Percentiles rank a stretch among this genome's conserved stretches.
phyloP scores from a whole-genome alignment of 345 rosid species.

The Citrus mangshanensis region DNA sequence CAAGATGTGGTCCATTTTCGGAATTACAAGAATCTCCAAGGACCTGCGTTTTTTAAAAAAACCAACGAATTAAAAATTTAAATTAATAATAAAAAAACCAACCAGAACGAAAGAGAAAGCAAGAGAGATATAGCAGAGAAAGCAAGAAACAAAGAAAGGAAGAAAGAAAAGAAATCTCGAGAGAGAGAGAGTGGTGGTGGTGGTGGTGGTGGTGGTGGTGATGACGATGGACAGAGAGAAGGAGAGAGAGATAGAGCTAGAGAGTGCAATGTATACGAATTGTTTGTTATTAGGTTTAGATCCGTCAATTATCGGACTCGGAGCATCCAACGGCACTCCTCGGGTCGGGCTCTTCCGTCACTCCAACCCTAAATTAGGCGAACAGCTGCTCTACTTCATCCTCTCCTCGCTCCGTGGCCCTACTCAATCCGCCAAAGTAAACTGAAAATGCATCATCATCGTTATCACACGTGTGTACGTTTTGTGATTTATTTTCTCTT shows the following conservation, averaged over 20 bases:
- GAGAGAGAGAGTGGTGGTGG: too few relatives aligned
- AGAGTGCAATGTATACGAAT: slow-evolving; percentile 99
- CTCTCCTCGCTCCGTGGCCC: slow-evolving; percentile 99
- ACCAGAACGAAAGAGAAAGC: slow-evolving; percentile 25
- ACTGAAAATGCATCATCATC: slow-evolving; percentile 1
- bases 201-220: slow-evolving; percentile 22
- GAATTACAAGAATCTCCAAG: slow-evolving; percentile 15
- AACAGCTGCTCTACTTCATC: slow-evolving; percentile 97
- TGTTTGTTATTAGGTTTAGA: slow-evolving; percentile 92
- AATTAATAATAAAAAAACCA: slow-evolving; percentile 18
- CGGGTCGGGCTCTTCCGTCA: slow-evolving; percentile 97
- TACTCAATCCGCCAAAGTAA: slow-evolving; percentile 86
- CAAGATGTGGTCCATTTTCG: background rate
- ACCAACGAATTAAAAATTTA: slow-evolving; percentile 5
- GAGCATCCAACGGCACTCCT: slow-evolving; percentile 71
- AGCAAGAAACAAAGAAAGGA: background rate
- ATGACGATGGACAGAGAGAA: slow-evolving; percentile 99
- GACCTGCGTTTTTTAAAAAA: slow-evolving; percentile 23
- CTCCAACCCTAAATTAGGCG: slow-evolving; percentile 99
- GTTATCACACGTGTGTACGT: background rate
- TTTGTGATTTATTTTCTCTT: background rate
- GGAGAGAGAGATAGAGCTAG: slow-evolving; percentile 98
- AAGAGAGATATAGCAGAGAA: background rate
- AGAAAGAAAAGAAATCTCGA: background rate
- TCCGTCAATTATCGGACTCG: slow-evolving; percentile 85